Evolutionary conservation across 2,329 filamentous ascomycete genomes (phyloP).

Genomic region (Pyrenochaeta sp.): DNA sequence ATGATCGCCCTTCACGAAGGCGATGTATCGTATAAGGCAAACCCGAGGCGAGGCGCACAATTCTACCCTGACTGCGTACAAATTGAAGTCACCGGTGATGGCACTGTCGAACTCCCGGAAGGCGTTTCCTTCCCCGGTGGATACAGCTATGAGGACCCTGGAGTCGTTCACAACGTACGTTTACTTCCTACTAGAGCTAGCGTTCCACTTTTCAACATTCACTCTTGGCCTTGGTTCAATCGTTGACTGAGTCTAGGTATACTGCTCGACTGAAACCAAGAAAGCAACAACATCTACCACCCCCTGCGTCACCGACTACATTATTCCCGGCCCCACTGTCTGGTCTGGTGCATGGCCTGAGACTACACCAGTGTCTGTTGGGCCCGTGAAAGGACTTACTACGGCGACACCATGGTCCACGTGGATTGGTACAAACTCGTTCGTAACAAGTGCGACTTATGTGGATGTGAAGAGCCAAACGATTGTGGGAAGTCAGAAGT

Average conservation of each 20-base stretch:
- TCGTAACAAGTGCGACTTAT: slow-evolving; percentile 36
- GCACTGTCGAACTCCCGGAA: slow-evolving; percentile 37
- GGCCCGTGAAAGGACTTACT: slow-evolving; percentile 36
- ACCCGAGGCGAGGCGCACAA: slow-evolving; percentile 45
- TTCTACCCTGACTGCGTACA: slow-evolving; percentile 56
- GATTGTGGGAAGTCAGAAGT: slow-evolving; percentile 30
- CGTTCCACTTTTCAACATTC: background rate
- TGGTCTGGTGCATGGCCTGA: slow-evolving; percentile 45
- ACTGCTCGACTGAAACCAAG: slow-evolving; percentile 47
- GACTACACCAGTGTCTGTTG: slow-evolving; percentile 43
- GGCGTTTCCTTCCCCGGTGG: slow-evolving; percentile 57
- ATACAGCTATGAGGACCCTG: slow-evolving; percentile 48
- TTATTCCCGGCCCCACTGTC: slow-evolving; percentile 53
- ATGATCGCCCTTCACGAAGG: slow-evolving; percentile 56
- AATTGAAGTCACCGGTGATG: slow-evolving; percentile 47
- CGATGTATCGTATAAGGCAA: slow-evolving; percentile 36
- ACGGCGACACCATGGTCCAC: slow-evolving; percentile 38
- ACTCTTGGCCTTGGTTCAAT: slow-evolving; percentile 14
- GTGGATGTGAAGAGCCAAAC: slow-evolving; percentile 32
- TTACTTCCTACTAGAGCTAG: background rate
- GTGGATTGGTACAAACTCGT: slow-evolving; percentile 31
- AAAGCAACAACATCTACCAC: slow-evolving; percentile 30
- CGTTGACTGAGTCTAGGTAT: slow-evolving; percentile 30
- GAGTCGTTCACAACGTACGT: slow-evolving; percentile 48
- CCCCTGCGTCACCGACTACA: slow-evolving; percentile 43